These are phyloP conservation scores for Linderina pennispora DNA, from an alignment of 192 early-diverging fungal genomes.

Conservation along the genomic window DNA sequence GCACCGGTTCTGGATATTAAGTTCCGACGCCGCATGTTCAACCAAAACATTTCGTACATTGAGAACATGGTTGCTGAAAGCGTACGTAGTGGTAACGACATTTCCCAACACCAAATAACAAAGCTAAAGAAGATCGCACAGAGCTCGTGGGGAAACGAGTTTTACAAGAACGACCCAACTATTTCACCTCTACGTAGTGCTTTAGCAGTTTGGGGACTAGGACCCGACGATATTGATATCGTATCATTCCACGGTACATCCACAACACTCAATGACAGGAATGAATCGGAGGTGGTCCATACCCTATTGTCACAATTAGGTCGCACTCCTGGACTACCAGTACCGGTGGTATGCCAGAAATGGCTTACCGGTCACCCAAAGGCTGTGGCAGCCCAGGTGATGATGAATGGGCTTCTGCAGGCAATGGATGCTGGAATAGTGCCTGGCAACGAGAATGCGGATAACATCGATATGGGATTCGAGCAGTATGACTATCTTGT, in stretches of 20 bases:
- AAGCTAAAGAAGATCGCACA: constrained; percentile 69
- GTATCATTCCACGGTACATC: constrained; percentile 96
- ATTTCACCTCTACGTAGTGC: constrained; percentile 86
- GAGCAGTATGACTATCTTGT: constrained; percentile 72
- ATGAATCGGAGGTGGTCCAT: constrained; percentile 87
- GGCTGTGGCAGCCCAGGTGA: constrained; percentile 90
- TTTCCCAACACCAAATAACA: no score
- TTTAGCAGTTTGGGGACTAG: constrained; percentile 80
- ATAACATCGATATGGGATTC: constrained; percentile 51
- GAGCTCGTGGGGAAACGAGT: constrained; percentile 75
- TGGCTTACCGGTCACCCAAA: constrained; percentile 90
- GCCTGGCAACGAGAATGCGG: constrained; percentile 82
- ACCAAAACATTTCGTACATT: constrained; percentile 19
- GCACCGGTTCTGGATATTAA: constrained; percentile 75
- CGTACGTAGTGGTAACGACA: constrained; percentile 52
- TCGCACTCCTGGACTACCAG: constrained; percentile 74
- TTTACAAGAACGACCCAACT: constrained; percentile 69
- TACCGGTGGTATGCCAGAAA: constrained; percentile 83
- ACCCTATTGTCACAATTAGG: constrained; percentile 82
- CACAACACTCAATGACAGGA: constrained; percentile 95
- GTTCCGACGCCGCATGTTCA: constrained; percentile 77
- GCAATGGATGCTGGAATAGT: constrained; percentile 74
- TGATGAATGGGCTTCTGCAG: constrained; percentile 92
- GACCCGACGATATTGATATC: constrained; percentile 86
- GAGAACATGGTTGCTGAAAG: constrained; percentile 5